Conservation (phyloP, 2,329 filamentous ascomycete genomes). For the Dactylellina leptospora region DNA sequence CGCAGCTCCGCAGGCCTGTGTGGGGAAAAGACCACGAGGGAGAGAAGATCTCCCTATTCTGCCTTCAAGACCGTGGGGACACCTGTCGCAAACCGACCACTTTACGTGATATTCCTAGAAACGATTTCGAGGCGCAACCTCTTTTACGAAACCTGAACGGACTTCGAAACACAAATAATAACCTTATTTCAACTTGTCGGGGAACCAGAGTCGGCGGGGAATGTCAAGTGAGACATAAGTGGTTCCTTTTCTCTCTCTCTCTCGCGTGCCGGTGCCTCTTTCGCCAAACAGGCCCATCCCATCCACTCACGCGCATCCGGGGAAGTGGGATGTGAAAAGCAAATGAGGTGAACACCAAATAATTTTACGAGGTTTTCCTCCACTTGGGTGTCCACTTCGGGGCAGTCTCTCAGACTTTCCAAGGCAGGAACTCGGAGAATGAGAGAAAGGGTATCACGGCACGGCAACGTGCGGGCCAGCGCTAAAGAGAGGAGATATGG, state of each 20-base stretch:
- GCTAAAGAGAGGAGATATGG: constrained; percentile 4
- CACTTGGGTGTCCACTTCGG: constrained; percentile 17
- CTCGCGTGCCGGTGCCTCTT: constrained; percentile 44
- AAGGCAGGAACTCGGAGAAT: constrained; percentile 33
- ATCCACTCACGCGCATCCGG: constrained; percentile 48
- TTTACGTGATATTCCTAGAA: constrained; percentile 45
- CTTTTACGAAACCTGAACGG: background rate
- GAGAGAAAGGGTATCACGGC: constrained; percentile 35
- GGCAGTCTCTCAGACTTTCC: constrained; percentile 18
- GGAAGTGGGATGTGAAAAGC: constrained; percentile 45
- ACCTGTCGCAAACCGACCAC: no score
- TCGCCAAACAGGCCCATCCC: constrained; percentile 45
- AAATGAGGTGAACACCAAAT: constrained; percentile 19
- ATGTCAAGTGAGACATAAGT: constrained; percentile 39
- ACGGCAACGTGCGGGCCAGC: constrained; percentile 30
- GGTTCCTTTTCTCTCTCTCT: background rate
- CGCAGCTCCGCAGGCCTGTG: constrained; percentile 15
- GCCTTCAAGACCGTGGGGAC: no score
- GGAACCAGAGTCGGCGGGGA: constrained; percentile 22
- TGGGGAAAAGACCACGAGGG: no score
- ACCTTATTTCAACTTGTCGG: constrained; percentile 37
- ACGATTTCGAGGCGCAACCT: constrained; percentile 22
- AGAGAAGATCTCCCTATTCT: no score
- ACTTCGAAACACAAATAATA: constrained; percentile 6
- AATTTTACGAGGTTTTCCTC: constrained; percentile 12